Conservation (phyloP, 352 stramenopile species). For the Phytophthora megakarya region DNA sequence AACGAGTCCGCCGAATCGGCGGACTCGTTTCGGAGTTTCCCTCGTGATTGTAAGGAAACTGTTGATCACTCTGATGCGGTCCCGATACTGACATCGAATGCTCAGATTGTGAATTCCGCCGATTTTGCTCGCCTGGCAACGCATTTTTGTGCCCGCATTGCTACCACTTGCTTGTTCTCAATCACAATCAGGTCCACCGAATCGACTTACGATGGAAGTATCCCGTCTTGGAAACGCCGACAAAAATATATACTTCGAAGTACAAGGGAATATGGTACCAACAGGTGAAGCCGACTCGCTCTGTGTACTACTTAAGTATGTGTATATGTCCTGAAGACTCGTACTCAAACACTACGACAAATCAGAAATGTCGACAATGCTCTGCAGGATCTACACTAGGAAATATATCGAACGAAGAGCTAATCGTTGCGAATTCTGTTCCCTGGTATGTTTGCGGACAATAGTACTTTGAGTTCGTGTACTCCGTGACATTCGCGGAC, state of each 20-base stretch:
- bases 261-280: slow-evolving; percentile 1
- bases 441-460: slow-evolving; percentile 53
- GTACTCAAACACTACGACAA: slow-evolving; percentile 56
- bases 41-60: slow-evolving; percentile 31
- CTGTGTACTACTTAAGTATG: too few relatives aligned
- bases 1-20: slow-evolving; percentile 25
- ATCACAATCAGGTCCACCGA: slow-evolving; percentile 7
- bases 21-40: slow-evolving; percentile 37
- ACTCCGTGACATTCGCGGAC: slow-evolving; percentile 41
- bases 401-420: not conserved
- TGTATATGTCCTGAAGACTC: slow-evolving; percentile 43
- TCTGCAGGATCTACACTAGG: slow-evolving; percentile 29
- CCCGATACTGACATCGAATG: not conserved
- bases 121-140: slow-evolving; percentile 30
- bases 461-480: slow-evolving; percentile 38
- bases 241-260: not conserved
- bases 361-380: slow-evolving; percentile 47
- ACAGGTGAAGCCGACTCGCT: slow-evolving; percentile 18
- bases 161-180: slow-evolving; percentile 34
- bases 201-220: not conserved
- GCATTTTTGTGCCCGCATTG: slow-evolving; percentile 26
- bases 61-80: not conserved
- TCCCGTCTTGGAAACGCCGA: not conserved
- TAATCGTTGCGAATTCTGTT: slow-evolving; percentile 38
- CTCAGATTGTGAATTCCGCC: slow-evolving; percentile 12